Evolutionary conservation across 345 rosid genomes (phyloP).

Genomic region (Citropsis articulata): DNA sequence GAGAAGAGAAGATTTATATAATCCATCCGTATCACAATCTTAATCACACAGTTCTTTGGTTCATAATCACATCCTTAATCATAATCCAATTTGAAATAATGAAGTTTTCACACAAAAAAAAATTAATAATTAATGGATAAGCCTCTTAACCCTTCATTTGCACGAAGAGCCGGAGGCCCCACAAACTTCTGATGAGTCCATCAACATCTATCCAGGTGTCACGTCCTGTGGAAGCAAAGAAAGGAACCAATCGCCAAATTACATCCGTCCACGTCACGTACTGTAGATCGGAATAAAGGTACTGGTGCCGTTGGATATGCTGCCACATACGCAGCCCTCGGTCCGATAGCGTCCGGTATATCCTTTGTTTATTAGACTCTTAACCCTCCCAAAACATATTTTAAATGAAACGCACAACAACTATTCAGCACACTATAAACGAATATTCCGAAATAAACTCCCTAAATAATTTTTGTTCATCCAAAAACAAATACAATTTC

Average conservation of each 20-base stretch:
- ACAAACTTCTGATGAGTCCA: not conserved
- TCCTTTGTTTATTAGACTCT: constrained; percentile 9
- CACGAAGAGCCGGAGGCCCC: not conserved
- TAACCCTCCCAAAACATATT: not conserved
- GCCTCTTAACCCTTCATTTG: not conserved
- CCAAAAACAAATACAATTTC: not conserved
- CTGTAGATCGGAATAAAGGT: constrained; percentile 22
- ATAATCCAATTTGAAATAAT: too few species aligned
- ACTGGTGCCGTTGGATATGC: constrained; percentile 46
- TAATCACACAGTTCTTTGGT: too few species aligned
- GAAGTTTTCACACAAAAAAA: not conserved
- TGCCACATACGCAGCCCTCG: not conserved
- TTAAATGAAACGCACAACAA: not conserved
- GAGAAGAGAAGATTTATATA: too few species aligned
- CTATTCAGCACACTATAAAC: not conserved
- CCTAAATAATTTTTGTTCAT: not conserved
- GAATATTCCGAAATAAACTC: constrained; percentile 41
- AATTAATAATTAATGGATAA: not conserved
- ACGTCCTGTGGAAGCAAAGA: not conserved
- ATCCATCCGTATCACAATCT: too few species aligned
- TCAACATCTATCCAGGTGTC: not conserved
- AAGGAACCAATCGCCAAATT: not conserved
- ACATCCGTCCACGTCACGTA: constrained; percentile 11
- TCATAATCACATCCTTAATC: too few species aligned
- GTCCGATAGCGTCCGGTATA: constrained; percentile 26